Percentiles rank a stretch among this genome's conserved stretches.
Evolutionary conservation across 169 alveolate genomes (phyloP).

Genomic region (Perkinsus olseni): DNA sequence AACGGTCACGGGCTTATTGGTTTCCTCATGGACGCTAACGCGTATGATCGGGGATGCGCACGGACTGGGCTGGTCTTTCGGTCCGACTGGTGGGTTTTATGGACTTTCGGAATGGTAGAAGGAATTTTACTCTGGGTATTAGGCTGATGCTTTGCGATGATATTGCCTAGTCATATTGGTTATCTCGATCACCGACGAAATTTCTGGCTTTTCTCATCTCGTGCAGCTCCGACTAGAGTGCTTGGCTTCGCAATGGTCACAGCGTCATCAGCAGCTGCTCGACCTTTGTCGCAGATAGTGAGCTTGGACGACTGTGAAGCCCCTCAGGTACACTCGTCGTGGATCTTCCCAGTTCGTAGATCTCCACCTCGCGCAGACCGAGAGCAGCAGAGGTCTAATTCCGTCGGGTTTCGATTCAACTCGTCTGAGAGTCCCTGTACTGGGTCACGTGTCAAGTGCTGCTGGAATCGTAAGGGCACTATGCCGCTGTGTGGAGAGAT

Average conservation of each 20-base stretch:
- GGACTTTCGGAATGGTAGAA: no score
- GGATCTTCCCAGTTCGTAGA: not conserved
- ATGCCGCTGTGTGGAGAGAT: not conserved
- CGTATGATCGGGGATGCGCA: no score
- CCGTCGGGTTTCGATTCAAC: not conserved
- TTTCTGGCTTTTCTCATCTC: no score
- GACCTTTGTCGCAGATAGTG: not conserved
- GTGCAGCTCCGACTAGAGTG: no score
- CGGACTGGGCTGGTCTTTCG: no score
- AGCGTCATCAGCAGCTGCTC: not conserved
- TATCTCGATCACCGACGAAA: no score
- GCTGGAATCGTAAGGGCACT: not conserved
- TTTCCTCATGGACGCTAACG: not conserved
- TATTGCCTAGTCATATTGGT: no score
- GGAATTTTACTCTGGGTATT: no score
- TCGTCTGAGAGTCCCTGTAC: not conserved
- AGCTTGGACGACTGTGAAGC: not conserved
- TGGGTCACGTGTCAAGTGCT: not conserved
- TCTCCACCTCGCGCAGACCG: not conserved
- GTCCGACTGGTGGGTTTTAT: no score
- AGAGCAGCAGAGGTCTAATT: not conserved
- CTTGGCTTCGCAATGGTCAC: no score
- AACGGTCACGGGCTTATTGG: not conserved
- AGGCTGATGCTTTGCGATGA: no score
- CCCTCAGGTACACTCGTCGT: not conserved